Percentiles rank a stretch among this genome's conserved stretches.
These are phyloP conservation scores for Trichoderma sp. DNA, from an alignment of 2,329 filamentous ascomycete species.

Conservation along the genomic window DNA sequence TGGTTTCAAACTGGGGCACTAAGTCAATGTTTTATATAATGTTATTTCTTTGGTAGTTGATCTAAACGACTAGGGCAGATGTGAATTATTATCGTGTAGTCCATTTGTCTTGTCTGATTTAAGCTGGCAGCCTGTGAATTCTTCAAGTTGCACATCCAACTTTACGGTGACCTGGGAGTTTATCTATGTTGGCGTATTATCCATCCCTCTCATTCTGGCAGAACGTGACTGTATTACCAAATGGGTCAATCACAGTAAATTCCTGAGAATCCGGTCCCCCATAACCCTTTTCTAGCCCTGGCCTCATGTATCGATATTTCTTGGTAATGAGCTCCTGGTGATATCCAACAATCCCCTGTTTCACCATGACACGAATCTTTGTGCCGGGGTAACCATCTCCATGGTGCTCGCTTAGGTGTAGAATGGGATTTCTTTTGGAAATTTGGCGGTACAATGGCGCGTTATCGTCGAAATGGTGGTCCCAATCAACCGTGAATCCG, in stretches of 20 bases:
- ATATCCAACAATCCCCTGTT: background rate
- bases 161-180: background rate
- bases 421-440: conserved; percentile 17
- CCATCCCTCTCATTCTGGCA: background rate
- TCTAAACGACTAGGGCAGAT: background rate
- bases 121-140: background rate
- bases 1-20: background rate
- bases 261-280: conserved; percentile 11
- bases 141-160: background rate
- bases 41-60: background rate
- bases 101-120: background rate
- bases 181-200: background rate
- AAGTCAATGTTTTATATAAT: too few species aligned
- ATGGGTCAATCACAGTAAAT: conserved; percentile 22
- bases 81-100: background rate
- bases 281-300: conserved; percentile 20
- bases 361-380: background rate
- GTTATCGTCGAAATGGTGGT: conserved; percentile 23
- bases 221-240: conserved; percentile 23
- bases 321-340: conserved; percentile 21
- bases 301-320: conserved; percentile 23
- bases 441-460: conserved; percentile 24
- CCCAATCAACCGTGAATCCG: conserved; percentile 24
- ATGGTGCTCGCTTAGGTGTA: conserved; percentile 23
- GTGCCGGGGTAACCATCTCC: background rate